A percentile compares a stretch with the other conserved stretches of the same genome.
Conservation (phyloP, 2,329 filamentous ascomycete species). For the Thielaviopsis populi region DNA sequence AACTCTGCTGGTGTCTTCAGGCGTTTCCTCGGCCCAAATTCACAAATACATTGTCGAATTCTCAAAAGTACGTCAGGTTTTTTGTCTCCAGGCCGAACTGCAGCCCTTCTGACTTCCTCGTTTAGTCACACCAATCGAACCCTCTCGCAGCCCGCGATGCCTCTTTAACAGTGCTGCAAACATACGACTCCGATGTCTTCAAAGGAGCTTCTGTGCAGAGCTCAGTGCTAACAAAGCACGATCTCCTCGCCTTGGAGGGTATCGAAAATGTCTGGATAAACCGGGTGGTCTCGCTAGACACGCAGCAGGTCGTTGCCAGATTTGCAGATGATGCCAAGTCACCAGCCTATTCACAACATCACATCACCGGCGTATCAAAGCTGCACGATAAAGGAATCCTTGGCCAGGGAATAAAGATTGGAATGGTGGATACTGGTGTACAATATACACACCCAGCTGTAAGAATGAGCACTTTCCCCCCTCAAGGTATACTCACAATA, state of each 20-base stretch:
- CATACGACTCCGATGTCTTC: constrained; percentile 31
- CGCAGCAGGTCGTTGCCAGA: background rate
- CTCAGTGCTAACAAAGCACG: constrained; percentile 30
- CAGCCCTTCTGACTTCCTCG: background rate
- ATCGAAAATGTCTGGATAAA: constrained; percentile 31
- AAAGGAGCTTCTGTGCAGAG: constrained; percentile 39
- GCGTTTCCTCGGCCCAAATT: background rate
- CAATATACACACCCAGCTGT: constrained; percentile 25
- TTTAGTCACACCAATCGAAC: background rate
- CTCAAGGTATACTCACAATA: background rate
- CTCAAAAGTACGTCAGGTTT: background rate
- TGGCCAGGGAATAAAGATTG: constrained; percentile 27
- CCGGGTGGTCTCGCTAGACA: constrained; percentile 28
- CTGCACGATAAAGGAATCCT: constrained; percentile 26
- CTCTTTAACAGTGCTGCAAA: background rate
- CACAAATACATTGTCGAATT: constrained; percentile 13
- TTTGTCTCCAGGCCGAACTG: background rate
- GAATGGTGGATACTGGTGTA: constrained; percentile 28
- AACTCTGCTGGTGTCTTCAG: background rate
- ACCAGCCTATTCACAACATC: constrained; percentile 26
- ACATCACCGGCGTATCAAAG: constrained; percentile 28
- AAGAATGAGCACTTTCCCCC: background rate
- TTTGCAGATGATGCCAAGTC: constrained; percentile 10
- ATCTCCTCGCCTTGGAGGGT: constrained; percentile 26
- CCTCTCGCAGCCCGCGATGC: background rate